Evolutionary conservation across 345 rosid genomes (phyloP).

Genomic region (Bruguiera sexangula): DNA sequence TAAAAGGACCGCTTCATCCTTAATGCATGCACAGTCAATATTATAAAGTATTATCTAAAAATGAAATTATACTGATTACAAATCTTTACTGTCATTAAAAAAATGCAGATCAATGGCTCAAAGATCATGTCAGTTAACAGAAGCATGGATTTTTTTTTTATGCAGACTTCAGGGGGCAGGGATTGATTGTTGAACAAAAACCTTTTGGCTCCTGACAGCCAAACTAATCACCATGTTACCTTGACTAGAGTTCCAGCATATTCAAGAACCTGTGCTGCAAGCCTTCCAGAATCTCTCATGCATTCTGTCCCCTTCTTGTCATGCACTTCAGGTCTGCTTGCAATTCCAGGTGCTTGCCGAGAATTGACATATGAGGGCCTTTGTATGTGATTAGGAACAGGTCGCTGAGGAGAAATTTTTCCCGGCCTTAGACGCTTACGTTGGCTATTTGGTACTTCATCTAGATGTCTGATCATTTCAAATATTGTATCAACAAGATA

Average conservation of each 20-base stretch:
- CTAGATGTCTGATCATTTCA: constrained; percentile 43
- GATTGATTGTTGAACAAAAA: not conserved
- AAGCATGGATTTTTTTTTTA: too few relatives aligned
- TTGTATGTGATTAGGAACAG: constrained; percentile 63
- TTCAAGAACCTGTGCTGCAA: constrained; percentile 79
- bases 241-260: constrained; percentile 82
- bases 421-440: constrained; percentile 66
- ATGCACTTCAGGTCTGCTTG: constrained; percentile 71
- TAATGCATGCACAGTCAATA: constrained; percentile 1
- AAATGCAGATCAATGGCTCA: not conserved
- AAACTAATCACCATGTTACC: constrained; percentile 35
- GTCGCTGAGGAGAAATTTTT: constrained; percentile 62
- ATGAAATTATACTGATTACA: not conserved
- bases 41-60: constrained; percentile 1
- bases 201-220: not conserved
- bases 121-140: too few relatives aligned
- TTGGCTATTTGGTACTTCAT: constrained; percentile 42
- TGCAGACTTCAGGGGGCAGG: too few relatives aligned
- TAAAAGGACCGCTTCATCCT: not conserved
- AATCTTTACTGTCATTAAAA: not conserved
- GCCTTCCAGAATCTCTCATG: constrained; percentile 90
- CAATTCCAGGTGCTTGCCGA: constrained; percentile 55
- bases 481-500: constrained; percentile 18
- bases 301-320: constrained; percentile 66
- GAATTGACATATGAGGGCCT: constrained; percentile 70